A percentile compares a stretch with the other conserved stretches of the same genome.
These are phyloP conservation scores for Fusarium tricinctum DNA, from an alignment of 2,329 filamentous ascomycete genomes.

Conservation along the genomic window DNA sequence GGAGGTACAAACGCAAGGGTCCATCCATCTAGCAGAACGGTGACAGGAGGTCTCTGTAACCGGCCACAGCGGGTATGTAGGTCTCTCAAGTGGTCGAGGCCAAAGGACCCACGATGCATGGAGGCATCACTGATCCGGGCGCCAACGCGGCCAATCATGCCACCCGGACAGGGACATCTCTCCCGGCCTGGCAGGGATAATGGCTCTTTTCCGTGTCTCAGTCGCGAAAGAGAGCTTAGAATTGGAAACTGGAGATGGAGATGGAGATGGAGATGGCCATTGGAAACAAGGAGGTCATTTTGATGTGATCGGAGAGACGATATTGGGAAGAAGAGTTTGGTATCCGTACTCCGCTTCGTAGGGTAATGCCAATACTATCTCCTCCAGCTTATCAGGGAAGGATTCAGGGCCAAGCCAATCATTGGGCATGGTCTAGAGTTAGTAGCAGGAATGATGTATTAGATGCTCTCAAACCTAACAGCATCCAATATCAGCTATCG, in stretches of 20 bases:
- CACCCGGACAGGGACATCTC: conserved; percentile 26
- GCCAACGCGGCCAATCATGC: conserved; percentile 56
- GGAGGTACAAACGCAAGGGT: conserved; percentile 33
- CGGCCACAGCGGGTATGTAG: conserved; percentile 50
- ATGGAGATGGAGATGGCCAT: conserved; percentile 5
- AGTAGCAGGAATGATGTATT: background rate
- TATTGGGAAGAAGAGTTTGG: background rate
- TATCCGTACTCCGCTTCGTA: too few species aligned
- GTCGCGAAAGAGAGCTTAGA: conserved; percentile 18
- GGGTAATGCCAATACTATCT: background rate
- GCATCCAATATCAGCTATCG: background rate
- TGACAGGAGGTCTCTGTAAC: conserved; percentile 36
- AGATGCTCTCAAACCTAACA: background rate
- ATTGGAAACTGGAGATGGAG: conserved; percentile 22
- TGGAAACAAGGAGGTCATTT: conserved; percentile 12
- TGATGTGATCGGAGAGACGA: background rate
- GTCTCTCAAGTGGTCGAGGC: conserved; percentile 48
- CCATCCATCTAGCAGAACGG: conserved; percentile 25
- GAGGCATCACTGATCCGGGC: conserved; percentile 51
- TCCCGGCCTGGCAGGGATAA: conserved; percentile 39
- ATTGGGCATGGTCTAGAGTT: background rate
- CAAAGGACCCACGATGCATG: conserved; percentile 45
- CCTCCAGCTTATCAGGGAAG: conserved; percentile 5
- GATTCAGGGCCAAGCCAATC: background rate
- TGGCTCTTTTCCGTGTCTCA: conserved; percentile 40